These are phyloP conservation scores for Talaromyces sp. DNA, from an alignment of 2,329 filamentous ascomycete species.

Conservation along the genomic window DNA sequence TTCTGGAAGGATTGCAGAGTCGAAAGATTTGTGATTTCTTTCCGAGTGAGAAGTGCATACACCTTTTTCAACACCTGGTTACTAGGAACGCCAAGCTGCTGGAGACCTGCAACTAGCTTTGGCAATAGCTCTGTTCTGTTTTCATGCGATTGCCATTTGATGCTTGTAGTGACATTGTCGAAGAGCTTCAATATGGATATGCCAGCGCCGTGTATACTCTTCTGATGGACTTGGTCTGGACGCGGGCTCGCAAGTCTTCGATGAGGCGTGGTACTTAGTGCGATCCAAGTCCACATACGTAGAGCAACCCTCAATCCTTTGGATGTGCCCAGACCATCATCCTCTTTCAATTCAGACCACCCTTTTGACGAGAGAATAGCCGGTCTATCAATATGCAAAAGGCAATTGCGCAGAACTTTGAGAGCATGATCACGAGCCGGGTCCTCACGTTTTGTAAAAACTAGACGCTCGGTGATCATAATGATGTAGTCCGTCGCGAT, in stretches of 20 bases:
- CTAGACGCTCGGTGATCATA: conserved; percentile 31
- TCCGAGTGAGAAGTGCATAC: conserved; percentile 26
- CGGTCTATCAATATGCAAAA: conserved; percentile 21
- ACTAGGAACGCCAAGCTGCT: conserved; percentile 29
- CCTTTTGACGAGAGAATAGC: conserved; percentile 24
- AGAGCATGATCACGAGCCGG: conserved; percentile 21
- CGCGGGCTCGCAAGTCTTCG: conserved; percentile 23
- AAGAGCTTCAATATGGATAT: conserved; percentile 29
- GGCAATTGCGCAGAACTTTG: conserved; percentile 30
- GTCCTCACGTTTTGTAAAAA: conserved; percentile 22
- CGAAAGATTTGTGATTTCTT: conserved; percentile 22
- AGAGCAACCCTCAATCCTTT: conserved; percentile 24
- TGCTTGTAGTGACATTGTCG: conserved; percentile 20
- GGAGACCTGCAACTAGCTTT: conserved; percentile 28
- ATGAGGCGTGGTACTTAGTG: conserved; percentile 24
- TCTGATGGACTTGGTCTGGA: not conserved
- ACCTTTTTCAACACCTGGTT: conserved; percentile 29
- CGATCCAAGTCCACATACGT: conserved; percentile 33
- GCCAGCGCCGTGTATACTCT: conserved; percentile 23
- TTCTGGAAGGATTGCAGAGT: conserved; percentile 25
- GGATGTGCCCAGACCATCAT: conserved; percentile 10
- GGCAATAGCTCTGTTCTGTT: conserved; percentile 25
- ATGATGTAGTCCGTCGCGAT: conserved; percentile 29
- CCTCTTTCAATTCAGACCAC: conserved; percentile 26
- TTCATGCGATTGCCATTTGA: conserved; percentile 15